A percentile compares a stretch with the other conserved stretches of the same genome.
These are phyloP conservation scores for Primulina tabacum DNA, from an alignment of 257 asterid species.

Conservation along the genomic window DNA sequence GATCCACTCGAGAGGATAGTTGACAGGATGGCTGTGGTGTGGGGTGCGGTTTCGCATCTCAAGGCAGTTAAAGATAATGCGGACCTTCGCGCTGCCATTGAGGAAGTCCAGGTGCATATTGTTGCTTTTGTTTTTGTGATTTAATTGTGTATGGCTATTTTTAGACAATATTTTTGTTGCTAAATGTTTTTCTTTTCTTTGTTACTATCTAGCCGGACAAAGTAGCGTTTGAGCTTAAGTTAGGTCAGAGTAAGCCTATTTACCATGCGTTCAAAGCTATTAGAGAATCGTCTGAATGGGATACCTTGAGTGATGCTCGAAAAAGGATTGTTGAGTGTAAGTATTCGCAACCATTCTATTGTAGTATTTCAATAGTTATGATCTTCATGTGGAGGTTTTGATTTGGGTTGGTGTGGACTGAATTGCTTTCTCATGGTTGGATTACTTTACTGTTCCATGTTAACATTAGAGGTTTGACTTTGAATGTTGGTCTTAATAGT, in stretches of 20 bases:
- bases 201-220: conserved; percentile 71
- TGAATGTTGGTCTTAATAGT: conserved; percentile 19
- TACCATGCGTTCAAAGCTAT: conserved; percentile 86
- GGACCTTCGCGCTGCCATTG: conserved; percentile 91
- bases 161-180: conserved; percentile 1
- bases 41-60: conserved; percentile 96
- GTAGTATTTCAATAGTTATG: conserved; percentile 6
- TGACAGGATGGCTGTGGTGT: conserved; percentile 69
- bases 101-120: conserved; percentile 85
- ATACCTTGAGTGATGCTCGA: conserved; percentile 73
- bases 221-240: conserved; percentile 80
- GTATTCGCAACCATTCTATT: conserved; percentile 12
- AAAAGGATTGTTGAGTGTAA: conserved; percentile 89
- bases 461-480: conserved; percentile 6
- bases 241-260: conserved; percentile 92
- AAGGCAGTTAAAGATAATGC: conserved; percentile 84
- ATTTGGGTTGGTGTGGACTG: neutral
- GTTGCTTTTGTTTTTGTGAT: neutral
- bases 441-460: neutral
- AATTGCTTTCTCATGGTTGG: conserved; percentile 5
- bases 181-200: conserved; percentile 10
- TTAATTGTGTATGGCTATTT: conserved; percentile 1
- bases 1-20: conserved; percentile 87
- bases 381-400: neutral
- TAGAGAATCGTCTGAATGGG: conserved; percentile 79